phyloP scores from a whole-genome alignment of 2,329 filamentous ascomycete species.

The Verticillium dahliae region DNA sequence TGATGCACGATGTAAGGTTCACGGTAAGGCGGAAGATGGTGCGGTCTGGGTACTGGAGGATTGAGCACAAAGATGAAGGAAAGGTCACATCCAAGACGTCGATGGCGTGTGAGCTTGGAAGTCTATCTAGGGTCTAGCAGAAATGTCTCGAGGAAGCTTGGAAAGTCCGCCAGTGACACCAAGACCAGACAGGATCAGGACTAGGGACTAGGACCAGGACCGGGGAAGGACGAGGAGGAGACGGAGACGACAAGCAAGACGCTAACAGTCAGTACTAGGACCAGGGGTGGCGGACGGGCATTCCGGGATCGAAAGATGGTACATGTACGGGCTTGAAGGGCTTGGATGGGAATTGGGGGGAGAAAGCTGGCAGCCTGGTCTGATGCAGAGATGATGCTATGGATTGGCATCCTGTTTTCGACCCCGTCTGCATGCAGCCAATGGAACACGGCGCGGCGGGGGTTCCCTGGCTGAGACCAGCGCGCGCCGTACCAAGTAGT shows the following conservation, averaged over 20 bases:
- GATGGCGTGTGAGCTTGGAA: background rate
- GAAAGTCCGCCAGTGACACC: background rate
- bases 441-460: background rate
- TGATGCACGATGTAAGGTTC: background rate
- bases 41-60: background rate
- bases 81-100: background rate
- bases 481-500: background rate
- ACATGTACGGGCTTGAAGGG: background rate
- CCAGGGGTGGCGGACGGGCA: background rate
- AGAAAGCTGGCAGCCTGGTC: background rate
- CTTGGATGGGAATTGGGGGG: background rate
- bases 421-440: slow-evolving; percentile 1
- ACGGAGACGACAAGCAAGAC: background rate
- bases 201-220: too few relatives aligned
- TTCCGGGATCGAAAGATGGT: background rate
- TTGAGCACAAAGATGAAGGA: background rate
- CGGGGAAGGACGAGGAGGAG: background rate
- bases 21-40: background rate
- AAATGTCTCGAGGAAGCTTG: background rate
- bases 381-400: slow-evolving; percentile 4
- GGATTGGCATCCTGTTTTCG: slow-evolving; percentile 2
- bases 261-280: background rate
- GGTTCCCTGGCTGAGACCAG: slow-evolving; percentile 2
- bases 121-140: background rate
- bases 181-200: too few relatives aligned